Evolutionary conservation across 129 eudicot species (phyloP), one percentile per base, ranked within the genome.

Genomic region (Daucus carota): DNA sequence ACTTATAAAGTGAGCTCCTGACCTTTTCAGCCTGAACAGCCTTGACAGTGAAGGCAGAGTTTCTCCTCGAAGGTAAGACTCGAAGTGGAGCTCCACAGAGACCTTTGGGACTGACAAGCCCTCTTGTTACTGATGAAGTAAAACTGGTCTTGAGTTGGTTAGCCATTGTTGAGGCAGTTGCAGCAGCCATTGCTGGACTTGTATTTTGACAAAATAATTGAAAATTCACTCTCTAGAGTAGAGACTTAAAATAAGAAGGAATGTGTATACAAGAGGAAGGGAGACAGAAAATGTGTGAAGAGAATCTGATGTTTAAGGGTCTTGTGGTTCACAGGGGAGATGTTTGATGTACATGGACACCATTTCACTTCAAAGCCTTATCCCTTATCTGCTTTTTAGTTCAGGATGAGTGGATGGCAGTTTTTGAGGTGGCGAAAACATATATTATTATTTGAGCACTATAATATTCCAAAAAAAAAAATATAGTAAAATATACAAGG

Each of bases 11-110:
- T 15, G 34, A 48, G 31, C 1, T 34, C 26, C 12, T 20, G 1
- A 93, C 98, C 97, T 93, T 93, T 8, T 93, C 97, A 17, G 90
- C 65, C 73, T 90, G 84, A 74, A 90, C 41, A 12, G 97, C 98
- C 70, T 77, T 87, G 84, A 90, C 80, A 86, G 92, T 88, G 86
- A 90, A 86, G 57, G 79, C 77, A 60, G 95, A 85, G 76, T 83
- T 84, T 60, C 91, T 89, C 75, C 79, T 73, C 32, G 80, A 82
- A 62, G 97, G 98, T 59, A 85, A 84, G 73, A 77, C 86, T 83
- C 86, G 87, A 70, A 90, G 84, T 28, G 95, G 92, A 76, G 97
- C 80, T 45, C 90, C 96, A 81, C 96, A 85, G 68, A 93, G 85
- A 74, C 97, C 97, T 85, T 81, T 90, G 36, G 96, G 98, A 84